Conservation (phyloP, 345 rosid genomes). For the Gossypium australe region DNA sequence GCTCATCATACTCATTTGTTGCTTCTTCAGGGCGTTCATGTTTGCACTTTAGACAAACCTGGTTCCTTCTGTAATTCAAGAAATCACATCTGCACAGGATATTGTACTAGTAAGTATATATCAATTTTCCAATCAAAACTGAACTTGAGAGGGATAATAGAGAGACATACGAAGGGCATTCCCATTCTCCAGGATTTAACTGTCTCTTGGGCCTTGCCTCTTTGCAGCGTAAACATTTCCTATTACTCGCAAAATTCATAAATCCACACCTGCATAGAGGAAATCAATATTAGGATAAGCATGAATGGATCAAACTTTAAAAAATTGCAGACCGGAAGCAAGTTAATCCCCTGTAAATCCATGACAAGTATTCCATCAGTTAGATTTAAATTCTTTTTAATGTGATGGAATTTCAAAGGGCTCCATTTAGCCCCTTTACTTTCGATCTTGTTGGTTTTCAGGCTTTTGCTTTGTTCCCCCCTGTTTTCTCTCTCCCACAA, state of each 20-base stretch:
- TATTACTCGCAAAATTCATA: constrained; percentile 89
- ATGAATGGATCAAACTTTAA: not conserved
- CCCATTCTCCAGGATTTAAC: constrained; percentile 85
- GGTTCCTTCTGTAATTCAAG: constrained; percentile 63
- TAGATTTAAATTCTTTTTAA: not conserved
- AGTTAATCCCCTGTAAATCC: not conserved
- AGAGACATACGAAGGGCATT: constrained; percentile 75
- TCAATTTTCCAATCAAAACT: not conserved
- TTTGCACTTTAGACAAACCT: constrained; percentile 54
- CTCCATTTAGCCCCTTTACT: not conserved
- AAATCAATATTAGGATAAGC: not conserved
- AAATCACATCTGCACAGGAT: constrained; percentile 59
- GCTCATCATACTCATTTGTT: constrained; percentile 25
- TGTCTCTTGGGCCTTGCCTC: constrained; percentile 53
- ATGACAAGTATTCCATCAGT: not conserved
- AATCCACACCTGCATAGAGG: constrained; percentile 62
- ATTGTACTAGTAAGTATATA: not conserved
- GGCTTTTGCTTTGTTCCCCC: not conserved
- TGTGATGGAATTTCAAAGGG: not conserved
- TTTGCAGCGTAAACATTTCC: constrained; percentile 53
- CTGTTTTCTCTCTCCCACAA: not conserved
- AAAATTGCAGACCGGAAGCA: not conserved
- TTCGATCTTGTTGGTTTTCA: not conserved
- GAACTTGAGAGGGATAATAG: not conserved
- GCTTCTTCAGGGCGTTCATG: constrained; percentile 32